phyloP scores from a whole-genome alignment of 208 protist species.

The Trypanosoma rangeli region DNA sequence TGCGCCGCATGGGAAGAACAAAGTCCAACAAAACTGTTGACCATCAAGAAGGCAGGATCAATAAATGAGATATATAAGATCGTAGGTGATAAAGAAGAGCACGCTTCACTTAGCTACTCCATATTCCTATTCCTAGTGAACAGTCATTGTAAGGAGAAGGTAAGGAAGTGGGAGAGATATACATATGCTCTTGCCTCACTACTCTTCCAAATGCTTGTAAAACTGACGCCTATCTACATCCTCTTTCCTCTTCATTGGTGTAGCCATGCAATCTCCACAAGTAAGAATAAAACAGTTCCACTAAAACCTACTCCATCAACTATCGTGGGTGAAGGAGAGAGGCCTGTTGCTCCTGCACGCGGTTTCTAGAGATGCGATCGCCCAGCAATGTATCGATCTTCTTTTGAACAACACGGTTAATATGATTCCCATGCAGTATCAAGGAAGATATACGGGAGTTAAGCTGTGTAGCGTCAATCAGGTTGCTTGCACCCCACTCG shows the following conservation, averaged over 20 bases:
- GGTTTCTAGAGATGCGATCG: constrained; percentile 66
- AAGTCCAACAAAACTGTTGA: no score
- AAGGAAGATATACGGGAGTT: constrained; percentile 67
- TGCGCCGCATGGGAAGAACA: no score
- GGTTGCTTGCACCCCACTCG: constrained; percentile 63
- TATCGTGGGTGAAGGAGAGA: constrained; percentile 12
- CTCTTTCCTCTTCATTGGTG: not conserved
- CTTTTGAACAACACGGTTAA: constrained; percentile 81
- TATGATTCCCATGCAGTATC: constrained; percentile 77
- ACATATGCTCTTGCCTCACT: not conserved
- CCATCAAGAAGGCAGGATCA: not conserved
- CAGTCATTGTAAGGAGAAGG: no score
- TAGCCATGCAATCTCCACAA: not conserved
- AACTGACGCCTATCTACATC: not conserved
- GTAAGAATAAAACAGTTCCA: not conserved
- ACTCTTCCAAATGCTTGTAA: not conserved
- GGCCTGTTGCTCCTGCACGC: constrained; percentile 32
- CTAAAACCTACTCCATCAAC: not conserved
- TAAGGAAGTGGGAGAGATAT: not conserved
- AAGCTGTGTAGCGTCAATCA: constrained; percentile 71
- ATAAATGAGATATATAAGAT: not conserved
- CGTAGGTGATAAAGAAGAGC: no score
- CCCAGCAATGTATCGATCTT: constrained; percentile 79
- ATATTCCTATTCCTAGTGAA: no score
- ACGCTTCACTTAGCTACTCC: no score